Evolutionary conservation across 2,329 filamentous ascomycete species (phyloP).

Genomic region (Teratosphaeria epicoccoides): DNA sequence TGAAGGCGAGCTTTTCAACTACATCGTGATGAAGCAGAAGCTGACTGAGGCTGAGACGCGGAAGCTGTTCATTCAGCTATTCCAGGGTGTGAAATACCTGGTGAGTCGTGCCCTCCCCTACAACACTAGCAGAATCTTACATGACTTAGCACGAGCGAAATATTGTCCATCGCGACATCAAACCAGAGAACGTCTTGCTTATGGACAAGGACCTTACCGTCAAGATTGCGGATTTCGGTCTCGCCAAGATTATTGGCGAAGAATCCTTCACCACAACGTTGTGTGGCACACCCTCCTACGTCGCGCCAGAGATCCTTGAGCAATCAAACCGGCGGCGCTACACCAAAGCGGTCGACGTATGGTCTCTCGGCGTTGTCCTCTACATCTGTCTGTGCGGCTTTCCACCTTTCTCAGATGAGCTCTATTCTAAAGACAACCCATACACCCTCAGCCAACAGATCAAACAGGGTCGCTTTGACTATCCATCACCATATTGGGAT

Average conservation of each 20-base stretch:
- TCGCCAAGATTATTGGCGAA: conserved; percentile 97
- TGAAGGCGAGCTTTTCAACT: conserved; percentile 92
- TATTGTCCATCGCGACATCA: conserved; percentile 95
- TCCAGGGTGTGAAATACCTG: conserved; percentile 89
- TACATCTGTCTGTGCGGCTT: conserved; percentile 97
- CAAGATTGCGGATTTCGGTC: conserved; percentile 90
- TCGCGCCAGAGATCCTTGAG: conserved; percentile 88
- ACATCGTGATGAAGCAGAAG: conserved; percentile 83
- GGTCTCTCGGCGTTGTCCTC: conserved; percentile 93
- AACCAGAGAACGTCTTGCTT: conserved; percentile 90
- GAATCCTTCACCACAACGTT: conserved; percentile 95
- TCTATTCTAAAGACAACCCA: conserved; percentile 65
- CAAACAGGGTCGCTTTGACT: conserved; percentile 78
- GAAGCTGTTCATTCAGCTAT: conserved; percentile 80
- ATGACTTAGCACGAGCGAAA: conserved; percentile 77
- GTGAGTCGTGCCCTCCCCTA: conserved; percentile 42
- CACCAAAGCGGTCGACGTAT: conserved; percentile 88
- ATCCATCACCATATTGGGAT: conserved; percentile 95
- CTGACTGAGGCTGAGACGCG: conserved; percentile 73
- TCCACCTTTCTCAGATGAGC: conserved; percentile 91
- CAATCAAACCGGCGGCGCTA: conserved; percentile 75
- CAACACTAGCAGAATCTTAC: background rate
- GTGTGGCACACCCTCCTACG: conserved; percentile 80
- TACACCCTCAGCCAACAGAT: conserved; percentile 85
- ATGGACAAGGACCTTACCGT: conserved; percentile 74